Conservation (phyloP, 805 yeast genomes). For the Dipodascopsis uninucleata region DNA sequence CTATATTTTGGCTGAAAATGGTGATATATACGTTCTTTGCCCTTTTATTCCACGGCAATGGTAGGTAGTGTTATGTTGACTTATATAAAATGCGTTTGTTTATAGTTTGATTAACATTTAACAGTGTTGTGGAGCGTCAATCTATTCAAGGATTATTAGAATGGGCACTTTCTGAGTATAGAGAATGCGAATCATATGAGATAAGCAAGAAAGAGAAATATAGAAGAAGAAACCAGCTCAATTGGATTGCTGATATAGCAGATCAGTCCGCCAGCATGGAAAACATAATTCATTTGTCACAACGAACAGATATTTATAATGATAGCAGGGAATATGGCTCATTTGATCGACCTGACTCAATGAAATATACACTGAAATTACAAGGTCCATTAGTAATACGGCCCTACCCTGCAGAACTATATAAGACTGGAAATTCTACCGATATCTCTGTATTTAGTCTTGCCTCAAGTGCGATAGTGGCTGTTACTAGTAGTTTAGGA, state of each 20-base stretch:
- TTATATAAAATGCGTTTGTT: background rate
- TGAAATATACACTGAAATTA: constrained; percentile 24
- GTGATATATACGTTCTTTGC: constrained; percentile 56
- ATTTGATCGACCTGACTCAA: constrained; percentile 27
- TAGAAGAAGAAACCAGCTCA: constrained; percentile 36
- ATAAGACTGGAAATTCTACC: constrained; percentile 43
- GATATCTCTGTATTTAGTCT: constrained; percentile 36
- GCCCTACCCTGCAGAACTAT: constrained; percentile 55
- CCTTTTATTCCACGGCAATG: constrained; percentile 59
- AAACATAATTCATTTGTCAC: constrained; percentile 3
- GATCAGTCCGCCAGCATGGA: constrained; percentile 27
- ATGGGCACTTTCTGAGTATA: constrained; percentile 35
- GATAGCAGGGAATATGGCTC: constrained; percentile 28
- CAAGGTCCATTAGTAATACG: constrained; percentile 55
- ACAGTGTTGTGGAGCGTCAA: constrained; percentile 16
- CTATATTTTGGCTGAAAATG: constrained; percentile 50
- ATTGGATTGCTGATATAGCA: constrained; percentile 39
- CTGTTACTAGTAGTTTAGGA: constrained; percentile 27
- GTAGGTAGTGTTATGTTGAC: background rate
- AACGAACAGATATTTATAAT: constrained; percentile 27
- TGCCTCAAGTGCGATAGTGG: constrained; percentile 26
- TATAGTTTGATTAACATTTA: background rate
- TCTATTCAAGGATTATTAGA: constrained; percentile 38
- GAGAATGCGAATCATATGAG: constrained; percentile 12
- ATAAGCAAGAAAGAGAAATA: constrained; percentile 10